Conservation (phyloP, 2,329 filamentous ascomycete genomes). For the Colletotrichum musae region DNA sequence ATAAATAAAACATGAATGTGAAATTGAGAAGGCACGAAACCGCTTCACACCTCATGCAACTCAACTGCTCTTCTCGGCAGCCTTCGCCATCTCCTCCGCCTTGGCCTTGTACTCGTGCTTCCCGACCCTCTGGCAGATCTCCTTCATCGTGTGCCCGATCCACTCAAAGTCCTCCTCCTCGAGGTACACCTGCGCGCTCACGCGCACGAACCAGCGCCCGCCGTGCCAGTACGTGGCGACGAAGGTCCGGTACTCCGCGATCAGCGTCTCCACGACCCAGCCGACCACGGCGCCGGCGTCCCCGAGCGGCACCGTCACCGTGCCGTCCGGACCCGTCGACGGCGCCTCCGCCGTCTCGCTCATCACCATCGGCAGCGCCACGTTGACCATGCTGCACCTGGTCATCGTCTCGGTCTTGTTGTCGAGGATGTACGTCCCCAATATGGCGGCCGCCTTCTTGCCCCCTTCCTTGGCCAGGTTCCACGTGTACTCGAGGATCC, state of each 20-base stretch:
- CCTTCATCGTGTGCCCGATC: constrained; percentile 71
- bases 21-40: neutral
- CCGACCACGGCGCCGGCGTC: constrained; percentile 58
- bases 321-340: constrained; percentile 40
- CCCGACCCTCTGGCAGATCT: constrained; percentile 58
- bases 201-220: constrained; percentile 76
- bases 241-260: constrained; percentile 78
- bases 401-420: constrained; percentile 74
- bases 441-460: constrained; percentile 68
- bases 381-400: constrained; percentile 79
- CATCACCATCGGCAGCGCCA: constrained; percentile 76
- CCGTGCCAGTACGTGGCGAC: constrained; percentile 74
- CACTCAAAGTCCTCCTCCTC: constrained; percentile 84
- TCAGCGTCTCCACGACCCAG: constrained; percentile 71
- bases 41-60: too few relatives aligned
- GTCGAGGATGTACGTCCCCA: constrained; percentile 82
- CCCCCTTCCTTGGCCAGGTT: constrained; percentile 76
- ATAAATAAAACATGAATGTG: neutral
- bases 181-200: constrained; percentile 90
- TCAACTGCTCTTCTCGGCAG: too few relatives aligned
- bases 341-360: constrained; percentile 45
- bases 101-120: constrained; percentile 13
- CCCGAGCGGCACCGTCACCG: constrained; percentile 47
- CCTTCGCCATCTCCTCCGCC: neutral
- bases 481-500: constrained; percentile 75